These are phyloP conservation scores for Teratosphaeriaceae sp. DNA, from an alignment of 2,329 filamentous ascomycete genomes.

Conservation along the genomic window DNA sequence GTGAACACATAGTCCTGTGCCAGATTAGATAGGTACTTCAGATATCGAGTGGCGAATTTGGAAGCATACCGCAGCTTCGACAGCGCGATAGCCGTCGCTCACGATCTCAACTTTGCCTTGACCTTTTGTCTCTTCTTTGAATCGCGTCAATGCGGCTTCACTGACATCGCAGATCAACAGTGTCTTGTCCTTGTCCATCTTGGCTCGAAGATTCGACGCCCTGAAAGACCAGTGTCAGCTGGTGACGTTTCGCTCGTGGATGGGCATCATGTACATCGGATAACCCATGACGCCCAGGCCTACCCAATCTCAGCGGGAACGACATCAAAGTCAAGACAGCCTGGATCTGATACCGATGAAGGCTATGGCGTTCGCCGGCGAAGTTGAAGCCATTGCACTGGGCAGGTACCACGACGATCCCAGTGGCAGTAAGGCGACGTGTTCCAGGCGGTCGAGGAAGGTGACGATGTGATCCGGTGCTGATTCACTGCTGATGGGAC, in stretches of 20 bases:
- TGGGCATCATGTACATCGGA: slow-evolving; percentile 34
- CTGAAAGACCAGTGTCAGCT: not conserved
- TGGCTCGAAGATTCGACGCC: slow-evolving; percentile 39
- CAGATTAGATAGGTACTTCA: not conserved
- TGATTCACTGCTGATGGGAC: too few species aligned
- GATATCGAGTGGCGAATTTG: slow-evolving; percentile 27
- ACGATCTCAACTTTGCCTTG: slow-evolving; percentile 31
- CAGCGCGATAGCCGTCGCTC: slow-evolving; percentile 38
- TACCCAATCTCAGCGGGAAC: not conserved
- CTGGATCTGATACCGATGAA: not conserved
- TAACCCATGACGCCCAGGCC: slow-evolving; percentile 48
- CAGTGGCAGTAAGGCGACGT: too few species aligned
- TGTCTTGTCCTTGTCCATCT: slow-evolving; percentile 34
- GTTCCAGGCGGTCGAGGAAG: too few species aligned
- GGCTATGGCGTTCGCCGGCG: too few species aligned
- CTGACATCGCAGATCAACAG: slow-evolving; percentile 44
- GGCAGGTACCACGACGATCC: too few species aligned
- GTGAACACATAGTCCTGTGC: slow-evolving; percentile 41
- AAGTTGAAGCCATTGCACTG: too few species aligned
- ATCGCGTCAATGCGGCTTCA: slow-evolving; percentile 32
- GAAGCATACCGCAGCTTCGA: slow-evolving; percentile 39
- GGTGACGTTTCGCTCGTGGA: not conserved
- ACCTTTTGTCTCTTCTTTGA: slow-evolving; percentile 29
- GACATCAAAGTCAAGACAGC: slow-evolving; percentile 18
- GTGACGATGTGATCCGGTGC: too few species aligned